phyloP scores from a whole-genome alignment of 257 asterid species.

The Gynochthodes officinalis region DNA sequence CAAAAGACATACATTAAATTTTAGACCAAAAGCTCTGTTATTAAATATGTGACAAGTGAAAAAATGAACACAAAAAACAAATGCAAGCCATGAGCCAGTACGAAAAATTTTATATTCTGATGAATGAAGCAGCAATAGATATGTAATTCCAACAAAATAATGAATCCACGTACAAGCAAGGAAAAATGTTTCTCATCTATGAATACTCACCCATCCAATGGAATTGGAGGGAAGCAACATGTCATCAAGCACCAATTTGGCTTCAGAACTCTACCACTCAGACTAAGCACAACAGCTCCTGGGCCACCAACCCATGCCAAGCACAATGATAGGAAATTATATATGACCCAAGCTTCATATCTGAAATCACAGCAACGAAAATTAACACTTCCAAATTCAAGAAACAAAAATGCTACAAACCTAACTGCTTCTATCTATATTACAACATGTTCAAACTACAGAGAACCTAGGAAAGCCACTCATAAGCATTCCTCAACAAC shows the following conservation, averaged over 20 bases:
- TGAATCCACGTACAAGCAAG: background rate
- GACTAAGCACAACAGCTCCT: conserved; percentile 92
- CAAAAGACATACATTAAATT: background rate
- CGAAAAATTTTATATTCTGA: background rate
- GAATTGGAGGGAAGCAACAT: conserved; percentile 86
- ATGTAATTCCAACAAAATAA: background rate
- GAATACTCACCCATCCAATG: conserved; percentile 84
- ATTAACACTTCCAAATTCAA: conserved; percentile 13
- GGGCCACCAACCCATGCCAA: conserved; percentile 99
- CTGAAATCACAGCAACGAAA: conserved; percentile 44
- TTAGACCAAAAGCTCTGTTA: background rate
- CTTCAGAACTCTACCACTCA: conserved; percentile 76
- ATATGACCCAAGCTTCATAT: conserved; percentile 99
- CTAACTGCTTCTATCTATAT: background rate
- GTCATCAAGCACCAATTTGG: conserved; percentile 94
- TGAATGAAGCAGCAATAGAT: background rate
- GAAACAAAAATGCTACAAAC: background rate
- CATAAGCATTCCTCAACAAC: background rate
- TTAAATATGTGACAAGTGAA: background rate
- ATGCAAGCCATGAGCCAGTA: background rate
- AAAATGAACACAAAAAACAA: background rate
- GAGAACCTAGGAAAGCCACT: background rate
- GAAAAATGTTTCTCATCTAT: conserved; percentile 9
- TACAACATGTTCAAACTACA: background rate
- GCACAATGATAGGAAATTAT: conserved; percentile 94